Conservation (phyloP, 352 stramenopile species). For the Aphanomyces astaci region DNA sequence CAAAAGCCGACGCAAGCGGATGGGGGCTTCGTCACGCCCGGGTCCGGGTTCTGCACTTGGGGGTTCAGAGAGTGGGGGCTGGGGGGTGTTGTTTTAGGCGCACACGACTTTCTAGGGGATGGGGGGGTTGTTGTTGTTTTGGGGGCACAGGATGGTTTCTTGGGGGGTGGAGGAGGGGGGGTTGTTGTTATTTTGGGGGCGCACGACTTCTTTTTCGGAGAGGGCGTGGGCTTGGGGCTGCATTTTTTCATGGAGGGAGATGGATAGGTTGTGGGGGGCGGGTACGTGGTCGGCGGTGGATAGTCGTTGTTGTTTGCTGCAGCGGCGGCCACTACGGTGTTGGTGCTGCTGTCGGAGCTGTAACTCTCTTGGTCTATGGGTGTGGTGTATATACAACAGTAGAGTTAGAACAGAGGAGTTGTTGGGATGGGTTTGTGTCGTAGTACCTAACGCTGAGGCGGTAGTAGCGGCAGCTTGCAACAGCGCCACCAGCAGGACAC, state of each 20-base stretch:
- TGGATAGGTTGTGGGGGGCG: background rate
- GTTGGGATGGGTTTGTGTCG: background rate
- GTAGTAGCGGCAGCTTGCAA: too few species aligned
- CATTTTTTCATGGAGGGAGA: background rate
- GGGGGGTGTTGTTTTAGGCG: background rate
- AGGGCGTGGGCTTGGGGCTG: background rate
- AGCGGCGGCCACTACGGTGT: background rate
- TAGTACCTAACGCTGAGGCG: background rate
- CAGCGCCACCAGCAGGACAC: too few species aligned
- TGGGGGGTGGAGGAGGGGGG: background rate
- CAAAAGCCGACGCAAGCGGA: constrained; percentile 15
- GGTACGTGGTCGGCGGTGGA: background rate
- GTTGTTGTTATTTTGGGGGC: background rate
- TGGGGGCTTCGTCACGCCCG: background rate
- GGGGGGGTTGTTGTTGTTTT: background rate
- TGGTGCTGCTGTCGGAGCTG: background rate
- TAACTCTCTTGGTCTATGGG: background rate
- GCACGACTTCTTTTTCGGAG: background rate
- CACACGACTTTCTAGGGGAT: background rate
- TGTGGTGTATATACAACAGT: background rate
- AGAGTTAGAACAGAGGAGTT: background rate
- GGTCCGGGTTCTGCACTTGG: background rate
- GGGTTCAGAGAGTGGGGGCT: too few species aligned
- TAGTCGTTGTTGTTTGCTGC: background rate
- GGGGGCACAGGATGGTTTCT: background rate